Percentiles rank a stretch among this genome's conserved stretches.
These are phyloP conservation scores for Suhomyces ambrosiae DNA, from an alignment of 1,139 yeast genomes.

Conservation along the genomic window DNA sequence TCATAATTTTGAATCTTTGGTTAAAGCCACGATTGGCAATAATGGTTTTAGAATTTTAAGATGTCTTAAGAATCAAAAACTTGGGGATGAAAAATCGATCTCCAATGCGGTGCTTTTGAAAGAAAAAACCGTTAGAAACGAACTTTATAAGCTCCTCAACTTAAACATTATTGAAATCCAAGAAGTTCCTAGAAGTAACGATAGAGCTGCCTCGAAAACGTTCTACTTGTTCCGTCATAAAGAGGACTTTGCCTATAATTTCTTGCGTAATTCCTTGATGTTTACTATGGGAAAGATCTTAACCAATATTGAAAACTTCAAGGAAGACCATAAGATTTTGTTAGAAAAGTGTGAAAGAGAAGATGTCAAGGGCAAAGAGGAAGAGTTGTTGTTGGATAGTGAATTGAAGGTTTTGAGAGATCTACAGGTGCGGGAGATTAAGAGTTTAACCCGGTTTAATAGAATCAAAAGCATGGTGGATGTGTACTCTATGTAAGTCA, in stretches of 20 bases:
- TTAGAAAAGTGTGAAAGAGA: constrained; percentile 51
- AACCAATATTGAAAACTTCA: constrained; percentile 56
- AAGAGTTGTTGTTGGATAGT: constrained; percentile 67
- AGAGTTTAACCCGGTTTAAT: constrained; percentile 53
- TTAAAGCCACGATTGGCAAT: constrained; percentile 58
- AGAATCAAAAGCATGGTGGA: constrained; percentile 59
- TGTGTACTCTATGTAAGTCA: constrained; percentile 26
- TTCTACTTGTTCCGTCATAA: constrained; percentile 79
- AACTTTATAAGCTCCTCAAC: constrained; percentile 55
- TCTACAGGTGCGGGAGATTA: constrained; percentile 59
- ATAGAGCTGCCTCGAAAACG: constrained; percentile 88
- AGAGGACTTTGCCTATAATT: constrained; percentile 61
- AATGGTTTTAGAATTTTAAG: constrained; percentile 65
- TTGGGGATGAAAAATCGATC: constrained; percentile 84
- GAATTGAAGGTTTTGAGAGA: constrained; percentile 72
- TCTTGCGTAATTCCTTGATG: constrained; percentile 33
- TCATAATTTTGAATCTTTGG: constrained; percentile 59
- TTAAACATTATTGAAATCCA: constrained; percentile 72
- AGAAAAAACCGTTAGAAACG: constrained; percentile 73
- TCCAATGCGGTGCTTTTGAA: constrained; percentile 74
- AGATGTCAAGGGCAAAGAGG: constrained; percentile 85
- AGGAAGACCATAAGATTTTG: constrained; percentile 64
- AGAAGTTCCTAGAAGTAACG: constrained; percentile 91
- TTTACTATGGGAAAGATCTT: constrained; percentile 62
- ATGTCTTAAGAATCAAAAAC: constrained; percentile 64